phyloP scores from a whole-genome alignment of 257 asterid genomes.

The Rauvolfia tetraphylla region DNA sequence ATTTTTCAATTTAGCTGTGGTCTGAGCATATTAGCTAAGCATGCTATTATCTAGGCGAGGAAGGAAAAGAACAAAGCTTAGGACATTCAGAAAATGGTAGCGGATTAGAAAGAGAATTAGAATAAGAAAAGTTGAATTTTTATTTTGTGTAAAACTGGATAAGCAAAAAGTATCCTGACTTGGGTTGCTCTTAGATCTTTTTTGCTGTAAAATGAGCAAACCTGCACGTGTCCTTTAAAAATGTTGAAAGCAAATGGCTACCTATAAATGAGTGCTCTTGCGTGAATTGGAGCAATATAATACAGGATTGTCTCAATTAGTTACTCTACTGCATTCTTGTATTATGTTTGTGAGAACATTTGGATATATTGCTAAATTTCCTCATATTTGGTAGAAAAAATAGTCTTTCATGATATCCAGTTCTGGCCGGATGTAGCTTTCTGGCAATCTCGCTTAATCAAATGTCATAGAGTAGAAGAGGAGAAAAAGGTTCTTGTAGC shows the following conservation, averaged over 20 bases:
- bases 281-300: background rate
- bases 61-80: background rate
- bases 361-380: background rate
- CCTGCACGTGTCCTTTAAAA: too few relatives aligned
- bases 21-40: background rate
- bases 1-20: background rate
- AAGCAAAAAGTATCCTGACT: too few relatives aligned
- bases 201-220: too few relatives aligned
- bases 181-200: too few relatives aligned
- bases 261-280: background rate
- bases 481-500: background rate
- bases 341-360: background rate
- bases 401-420: background rate
- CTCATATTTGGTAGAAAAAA: background rate
- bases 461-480: background rate
- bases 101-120: too few relatives aligned
- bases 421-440: background rate
- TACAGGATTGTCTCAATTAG: background rate
- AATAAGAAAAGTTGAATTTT: too few relatives aligned
- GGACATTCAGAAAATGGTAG: background rate
- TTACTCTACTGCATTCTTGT: background rate
- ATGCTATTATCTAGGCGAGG: background rate
- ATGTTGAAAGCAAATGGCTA: background rate
- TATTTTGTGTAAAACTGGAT: too few relatives aligned
- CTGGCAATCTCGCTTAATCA: background rate